Evolutionary conservation across 345 rosid species (phyloP), one percentile per base, ranked within the genome.

Genomic region (Crucihimalaya himalaica): DNA sequence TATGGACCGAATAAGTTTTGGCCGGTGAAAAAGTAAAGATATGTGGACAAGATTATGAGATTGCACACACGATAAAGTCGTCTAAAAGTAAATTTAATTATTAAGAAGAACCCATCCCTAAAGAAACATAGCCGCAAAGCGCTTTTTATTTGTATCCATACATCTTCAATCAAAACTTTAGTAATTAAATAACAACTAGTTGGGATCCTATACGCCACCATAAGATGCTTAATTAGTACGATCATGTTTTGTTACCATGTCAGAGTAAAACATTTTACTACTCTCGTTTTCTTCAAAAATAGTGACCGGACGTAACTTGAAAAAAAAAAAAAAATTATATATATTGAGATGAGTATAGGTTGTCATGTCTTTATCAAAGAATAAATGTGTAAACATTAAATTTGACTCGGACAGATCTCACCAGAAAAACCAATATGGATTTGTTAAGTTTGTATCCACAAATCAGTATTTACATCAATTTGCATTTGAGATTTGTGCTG

Each of bases 1-100:
- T 58, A 67, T 74, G 78, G 68, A 32, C 63, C 64, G 46, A 74
- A 57, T 39, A 28, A 47, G 16, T 37, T 71, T 74, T 66, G 78
- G 78, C 73, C 78, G 78, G 78, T 66, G 78, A 27, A 48, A 74
- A 73, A 19, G 66, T 16, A 8, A 5, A 21, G 48, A 64, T 64
- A 63, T 46, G 71, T 65, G 77, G 77, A 64, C 77, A 73, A 19
- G 16, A 66, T 74, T 2, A 58, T 58, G 66, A 74, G 52, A 53
- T 18, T 66, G 66, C 42, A 43, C 43, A 74, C 57, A 66, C 34
- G 43, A 56, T 66, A 74, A 65, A 74, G 61, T 25, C 27, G 4
- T 37, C 29, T 3, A 28, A 66, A 66, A 58, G 35, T 10, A 19
- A 54, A n/a, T 12, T 55, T 23, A 25, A 66, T 55, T 72, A 65